Percentiles rank a stretch among this genome's conserved stretches.
phyloP scores from a whole-genome alignment of 352 stramenopile genomes.

The Phytophthora pseudosyringae region DNA sequence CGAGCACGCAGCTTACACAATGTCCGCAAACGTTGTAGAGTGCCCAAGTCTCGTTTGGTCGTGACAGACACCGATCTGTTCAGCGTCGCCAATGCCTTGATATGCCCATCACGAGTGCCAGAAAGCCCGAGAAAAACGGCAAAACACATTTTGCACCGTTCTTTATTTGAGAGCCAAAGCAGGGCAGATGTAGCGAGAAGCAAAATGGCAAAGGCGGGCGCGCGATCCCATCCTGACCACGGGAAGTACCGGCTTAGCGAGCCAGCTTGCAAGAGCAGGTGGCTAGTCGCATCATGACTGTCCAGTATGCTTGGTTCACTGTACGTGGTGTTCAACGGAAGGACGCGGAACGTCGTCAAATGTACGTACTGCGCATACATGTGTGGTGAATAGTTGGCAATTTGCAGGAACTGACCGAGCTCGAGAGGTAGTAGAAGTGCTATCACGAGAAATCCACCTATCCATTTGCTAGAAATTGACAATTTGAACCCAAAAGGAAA shows the following conservation, averaged over 20 bases:
- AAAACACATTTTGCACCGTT: constrained; percentile 49
- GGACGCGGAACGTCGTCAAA: constrained; percentile 30
- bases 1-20: constrained; percentile 43
- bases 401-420: constrained; percentile 54
- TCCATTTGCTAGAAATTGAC: constrained; percentile 56
- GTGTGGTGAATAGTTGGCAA: constrained; percentile 41
- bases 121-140: constrained; percentile 38
- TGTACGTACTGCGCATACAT: constrained; percentile 45
- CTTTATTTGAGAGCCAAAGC: constrained; percentile 45
- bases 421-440: constrained; percentile 58
- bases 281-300: constrained; percentile 19
- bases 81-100: constrained; percentile 13
- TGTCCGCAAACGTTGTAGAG: constrained; percentile 30
- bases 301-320: constrained; percentile 1
- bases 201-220: constrained; percentile 42
- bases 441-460: constrained; percentile 54
- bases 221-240: constrained; percentile 55
- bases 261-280: constrained; percentile 38
- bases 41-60: constrained; percentile 33
- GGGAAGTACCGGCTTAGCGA: constrained; percentile 57
- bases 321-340: constrained; percentile 21
- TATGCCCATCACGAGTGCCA: constrained; percentile 1
- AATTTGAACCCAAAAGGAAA: constrained; percentile 25
- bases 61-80: constrained; percentile 26
- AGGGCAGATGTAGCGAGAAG: constrained; percentile 25